Evolutionary conservation across 2,329 filamentous ascomycete genomes (phyloP), one percentile per base, ranked within the genome.

Genomic region (Trichoderma harzianum): DNA sequence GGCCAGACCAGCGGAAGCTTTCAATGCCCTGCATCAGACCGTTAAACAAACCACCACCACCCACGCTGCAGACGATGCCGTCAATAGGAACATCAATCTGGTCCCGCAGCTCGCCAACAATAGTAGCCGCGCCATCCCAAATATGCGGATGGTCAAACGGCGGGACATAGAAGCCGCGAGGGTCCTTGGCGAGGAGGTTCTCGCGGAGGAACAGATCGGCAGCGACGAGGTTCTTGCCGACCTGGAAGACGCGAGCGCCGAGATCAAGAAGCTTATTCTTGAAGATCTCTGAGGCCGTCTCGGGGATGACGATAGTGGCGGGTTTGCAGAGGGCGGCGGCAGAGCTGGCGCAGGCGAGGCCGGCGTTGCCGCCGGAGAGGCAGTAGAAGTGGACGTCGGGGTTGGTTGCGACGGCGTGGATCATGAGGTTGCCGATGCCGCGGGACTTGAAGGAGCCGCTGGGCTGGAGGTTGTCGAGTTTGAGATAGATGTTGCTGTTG

Each of bases 391-490:
- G 92, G 2, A 86, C 82, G 7, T 79, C 75, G 26, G 78, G 76
- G 2, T 76, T 76, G 70, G 77, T 73, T 5, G 75, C 72, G 73
- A 83, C 78, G 70, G 81, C 80, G 67, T 78, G 78, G 71, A 83
- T 82, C 78, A 94, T 90, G 78, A 92, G 87, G 80, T 92, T 88
- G 64, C 93, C 92, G 73, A 95, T 89, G 34, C 92, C 93, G 75
- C 89, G 87, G 61, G 92, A 95, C 81, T 97, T 96, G 89, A 97
- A 97, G 51, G 92, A 95, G 74, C 92, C 92, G 26, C 91, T 92
- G 5, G 93, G 94, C 78, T 97, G 94, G 69, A 94, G 88, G 79
- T 92, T 93, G 77, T 97, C 93, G 74, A 96, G 88, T 81, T 97
- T 97, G 77, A 97, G 89, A 80, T 92, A 93, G 80, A 97, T 89